These are phyloP conservation scores for Tagetes patula DNA, from an alignment of 129 eudicot genomes.

Conservation along the genomic window DNA sequence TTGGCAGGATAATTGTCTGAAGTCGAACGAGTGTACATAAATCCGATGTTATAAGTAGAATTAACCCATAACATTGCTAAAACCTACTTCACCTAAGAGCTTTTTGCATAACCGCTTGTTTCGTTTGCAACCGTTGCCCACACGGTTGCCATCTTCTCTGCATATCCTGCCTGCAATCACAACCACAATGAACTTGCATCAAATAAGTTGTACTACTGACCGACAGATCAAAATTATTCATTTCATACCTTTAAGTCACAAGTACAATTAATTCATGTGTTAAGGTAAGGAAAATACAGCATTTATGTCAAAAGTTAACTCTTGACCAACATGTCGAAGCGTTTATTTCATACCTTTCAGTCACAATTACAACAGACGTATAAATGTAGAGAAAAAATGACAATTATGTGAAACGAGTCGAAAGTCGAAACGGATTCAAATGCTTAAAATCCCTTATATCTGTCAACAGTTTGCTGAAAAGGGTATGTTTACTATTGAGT, in stretches of 20 bases:
- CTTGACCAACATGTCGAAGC: no score
- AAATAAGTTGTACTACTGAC: background rate
- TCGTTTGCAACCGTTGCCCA: constrained; percentile 90
- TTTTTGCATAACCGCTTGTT: constrained; percentile 66
- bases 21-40: constrained; percentile 34
- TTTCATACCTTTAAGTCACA: no score
- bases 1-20: constrained; percentile 20
- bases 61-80: constrained; percentile 31
- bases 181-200: background rate
- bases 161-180: constrained; percentile 84
- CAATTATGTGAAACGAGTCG: background rate
- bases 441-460: background rate
- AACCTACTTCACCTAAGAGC: constrained; percentile 35
- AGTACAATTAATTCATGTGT: no score
- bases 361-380: background rate
- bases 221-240: no score
- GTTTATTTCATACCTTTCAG: background rate
- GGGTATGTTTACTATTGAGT: background rate
- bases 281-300: no score
- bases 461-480: background rate
- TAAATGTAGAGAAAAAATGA: background rate
- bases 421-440: background rate
- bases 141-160: constrained; percentile 88
- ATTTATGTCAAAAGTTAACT: no score
- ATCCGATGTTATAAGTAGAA: constrained; percentile 24